phyloP scores from a whole-genome alignment of 768 basidiomycete genomes.

The Podaxis sp. region DNA sequence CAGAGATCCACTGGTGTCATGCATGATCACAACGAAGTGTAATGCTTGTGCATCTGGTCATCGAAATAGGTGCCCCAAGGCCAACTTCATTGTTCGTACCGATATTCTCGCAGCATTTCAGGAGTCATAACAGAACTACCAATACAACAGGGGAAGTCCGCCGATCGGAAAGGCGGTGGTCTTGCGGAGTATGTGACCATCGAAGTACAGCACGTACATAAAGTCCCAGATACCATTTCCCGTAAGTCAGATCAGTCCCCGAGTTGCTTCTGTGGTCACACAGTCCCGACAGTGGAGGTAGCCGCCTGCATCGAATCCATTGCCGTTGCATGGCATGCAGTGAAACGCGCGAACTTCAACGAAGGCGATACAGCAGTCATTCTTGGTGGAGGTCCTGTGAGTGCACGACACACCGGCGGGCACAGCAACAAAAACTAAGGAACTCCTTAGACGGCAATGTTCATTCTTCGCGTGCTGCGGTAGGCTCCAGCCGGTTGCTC shows the following conservation, averaged over 20 bases:
- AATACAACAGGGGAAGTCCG: slow-evolving; percentile 26
- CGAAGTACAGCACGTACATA: slow-evolving; percentile 35
- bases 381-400: slow-evolving; percentile 44
- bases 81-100: slow-evolving; percentile 35
- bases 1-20: slow-evolving; percentile 42
- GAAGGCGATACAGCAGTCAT: slow-evolving; percentile 40
- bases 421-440: background rate
- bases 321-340: slow-evolving; percentile 45
- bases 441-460: slow-evolving; percentile 33
- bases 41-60: slow-evolving; percentile 31
- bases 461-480: slow-evolving; percentile 38
- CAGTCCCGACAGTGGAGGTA: slow-evolving; percentile 37
- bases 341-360: slow-evolving; percentile 38
- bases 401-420: slow-evolving; percentile 16
- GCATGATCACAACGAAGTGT: slow-evolving; percentile 34
- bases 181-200: slow-evolving; percentile 42
- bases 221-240: slow-evolving; percentile 36
- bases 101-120: background rate
- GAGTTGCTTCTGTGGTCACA: background rate
- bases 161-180: slow-evolving; percentile 41
- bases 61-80: slow-evolving; percentile 32
- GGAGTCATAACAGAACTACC: background rate
- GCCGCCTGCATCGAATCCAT: slow-evolving; percentile 49
- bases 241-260: slow-evolving; percentile 26
- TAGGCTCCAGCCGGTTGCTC: slow-evolving; percentile 11